phyloP scores from a whole-genome alignment of 495 filamentous ascomycete genomes.

The Staphylotrichum tortipilum region DNA sequence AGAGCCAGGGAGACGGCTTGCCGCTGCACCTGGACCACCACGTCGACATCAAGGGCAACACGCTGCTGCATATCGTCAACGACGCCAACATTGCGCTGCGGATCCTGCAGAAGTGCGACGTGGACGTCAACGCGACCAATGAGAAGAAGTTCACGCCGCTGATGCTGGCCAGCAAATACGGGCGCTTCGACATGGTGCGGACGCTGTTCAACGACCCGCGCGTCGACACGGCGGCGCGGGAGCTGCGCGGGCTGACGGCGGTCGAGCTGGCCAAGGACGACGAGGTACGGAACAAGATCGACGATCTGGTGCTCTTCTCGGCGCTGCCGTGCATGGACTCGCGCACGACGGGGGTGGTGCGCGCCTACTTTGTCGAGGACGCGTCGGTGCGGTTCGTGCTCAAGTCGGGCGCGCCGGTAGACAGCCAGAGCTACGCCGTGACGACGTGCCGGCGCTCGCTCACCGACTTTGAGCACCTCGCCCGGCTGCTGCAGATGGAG shows the following conservation, averaged over 20 bases:
- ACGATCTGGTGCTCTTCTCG: conserved; percentile 82
- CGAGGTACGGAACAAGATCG: conserved; percentile 90
- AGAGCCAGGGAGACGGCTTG: conserved; percentile 64
- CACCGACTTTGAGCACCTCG: conserved; percentile 84
- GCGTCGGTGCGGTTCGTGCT: conserved; percentile 85
- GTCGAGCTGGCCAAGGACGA: conserved; percentile 98
- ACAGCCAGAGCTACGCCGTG: conserved; percentile 66
- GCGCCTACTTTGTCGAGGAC: conserved; percentile 98
- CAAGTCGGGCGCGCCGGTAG: conserved; percentile 75
- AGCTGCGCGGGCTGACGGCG: conserved; percentile 82
- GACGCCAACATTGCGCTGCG: conserved; percentile 67
- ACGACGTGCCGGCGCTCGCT: conserved; percentile 90
- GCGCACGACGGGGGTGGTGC: conserved; percentile 82
- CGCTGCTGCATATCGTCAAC: conserved; percentile 83
- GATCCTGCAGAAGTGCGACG: conserved; percentile 75
- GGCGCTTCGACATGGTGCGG: conserved; percentile 84
- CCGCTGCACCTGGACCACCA: conserved; percentile 88
- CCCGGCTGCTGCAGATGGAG: conserved; percentile 77
- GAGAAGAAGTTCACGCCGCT: conserved; percentile 91
- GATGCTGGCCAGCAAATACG: conserved; percentile 99
- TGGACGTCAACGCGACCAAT: conserved; percentile 91
- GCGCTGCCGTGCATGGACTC: conserved; percentile 62
- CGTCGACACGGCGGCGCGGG: conserved; percentile 77
- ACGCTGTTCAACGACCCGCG: conserved; percentile 78
- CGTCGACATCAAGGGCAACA: conserved; percentile 88